phyloP scores from a whole-genome alignment of 495 filamentous ascomycete genomes.

The Opeltia flavorubescens region DNA sequence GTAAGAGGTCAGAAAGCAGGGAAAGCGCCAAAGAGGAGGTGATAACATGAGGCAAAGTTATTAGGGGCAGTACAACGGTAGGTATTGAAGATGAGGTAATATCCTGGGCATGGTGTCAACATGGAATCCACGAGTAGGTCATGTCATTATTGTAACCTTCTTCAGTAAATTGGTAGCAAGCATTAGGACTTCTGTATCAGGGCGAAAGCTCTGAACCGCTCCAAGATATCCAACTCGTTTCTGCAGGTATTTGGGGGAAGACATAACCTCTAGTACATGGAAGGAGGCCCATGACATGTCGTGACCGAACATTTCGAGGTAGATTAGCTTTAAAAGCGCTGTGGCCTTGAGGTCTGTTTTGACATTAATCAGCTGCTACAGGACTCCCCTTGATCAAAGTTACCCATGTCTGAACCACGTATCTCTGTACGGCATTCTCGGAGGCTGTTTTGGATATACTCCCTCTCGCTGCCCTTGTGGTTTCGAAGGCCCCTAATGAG shows the following conservation, averaged over 20 bases:
- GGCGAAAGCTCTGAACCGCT: conserved; percentile 86
- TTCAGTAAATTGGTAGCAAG: conserved; percentile 92
- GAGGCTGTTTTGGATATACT: conserved; percentile 80
- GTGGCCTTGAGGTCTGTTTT: conserved; percentile 83
- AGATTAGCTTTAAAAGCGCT: conserved; percentile 84
- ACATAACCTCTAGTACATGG: conserved; percentile 98
- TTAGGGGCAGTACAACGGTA: conserved; percentile 70
- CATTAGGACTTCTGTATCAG: conserved; percentile 96
- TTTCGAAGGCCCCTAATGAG: conserved; percentile 90
- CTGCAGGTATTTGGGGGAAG: conserved; percentile 80
- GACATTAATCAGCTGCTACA: conserved; percentile 13
- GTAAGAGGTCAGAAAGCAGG: conserved; percentile 68
- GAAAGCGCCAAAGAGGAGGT: conserved; percentile 83
- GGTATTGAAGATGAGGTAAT: conserved; percentile 57
- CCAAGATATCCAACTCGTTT: conserved; percentile 95
- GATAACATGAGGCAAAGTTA: conserved; percentile 79
- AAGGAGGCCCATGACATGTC: conserved; percentile 99
- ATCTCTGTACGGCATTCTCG: conserved; percentile 92
- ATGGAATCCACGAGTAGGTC: background rate
- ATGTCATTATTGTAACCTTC: conserved; percentile 44
- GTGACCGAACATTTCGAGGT: conserved; percentile 97
- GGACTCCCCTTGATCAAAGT: conserved; percentile 5
- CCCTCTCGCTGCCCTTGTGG: conserved; percentile 84
- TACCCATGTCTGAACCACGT: conserved; percentile 81
- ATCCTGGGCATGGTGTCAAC: conserved; percentile 40